A percentile compares a stretch with the other conserved stretches of the same genome.
phyloP scores from a whole-genome alignment of 2,329 filamentous ascomycete species.

The Aspergillus phoenicis region DNA sequence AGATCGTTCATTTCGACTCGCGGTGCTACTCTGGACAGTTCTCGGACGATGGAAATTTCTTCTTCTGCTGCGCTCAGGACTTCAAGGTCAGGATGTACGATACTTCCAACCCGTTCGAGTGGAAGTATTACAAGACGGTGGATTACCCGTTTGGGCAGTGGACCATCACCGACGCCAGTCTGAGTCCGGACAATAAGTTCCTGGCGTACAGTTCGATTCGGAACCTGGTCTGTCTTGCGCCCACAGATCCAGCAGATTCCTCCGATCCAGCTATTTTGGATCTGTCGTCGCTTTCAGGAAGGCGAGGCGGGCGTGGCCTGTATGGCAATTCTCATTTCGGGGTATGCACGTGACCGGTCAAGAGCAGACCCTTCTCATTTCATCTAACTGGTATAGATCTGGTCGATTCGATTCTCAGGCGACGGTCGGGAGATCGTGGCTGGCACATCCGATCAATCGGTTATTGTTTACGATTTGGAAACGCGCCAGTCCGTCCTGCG shows the following conservation, averaged over 20 bases:
- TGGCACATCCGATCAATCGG: slow-evolving; percentile 75
- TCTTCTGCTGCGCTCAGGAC: slow-evolving; percentile 88
- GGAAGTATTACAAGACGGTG: slow-evolving; percentile 93
- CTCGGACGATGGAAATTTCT: slow-evolving; percentile 95
- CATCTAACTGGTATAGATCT: slow-evolving; percentile 59
- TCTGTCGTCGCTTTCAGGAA: slow-evolving; percentile 58
- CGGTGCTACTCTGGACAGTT: slow-evolving; percentile 96
- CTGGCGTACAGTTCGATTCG: slow-evolving; percentile 90
- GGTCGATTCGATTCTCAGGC: slow-evolving; percentile 88
- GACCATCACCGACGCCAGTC: slow-evolving; percentile 91
- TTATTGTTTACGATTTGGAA: slow-evolving; percentile 93
- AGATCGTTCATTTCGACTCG: slow-evolving; percentile 82
- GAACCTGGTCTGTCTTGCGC: slow-evolving; percentile 78
- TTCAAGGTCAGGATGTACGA: slow-evolving; percentile 97
- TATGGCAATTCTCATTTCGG: slow-evolving; percentile 46
- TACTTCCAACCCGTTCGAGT: slow-evolving; percentile 90
- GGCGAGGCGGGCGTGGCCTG: slow-evolving; percentile 40
- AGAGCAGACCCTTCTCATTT: neutral
- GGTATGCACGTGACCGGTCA: slow-evolving; percentile 34
- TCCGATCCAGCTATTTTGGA: slow-evolving; percentile 81
- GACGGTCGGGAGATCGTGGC: slow-evolving; percentile 90
- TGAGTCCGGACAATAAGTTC: slow-evolving; percentile 89
- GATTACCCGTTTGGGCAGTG: slow-evolving; percentile 84
- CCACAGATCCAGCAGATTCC: slow-evolving; percentile 79
- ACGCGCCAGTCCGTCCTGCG: slow-evolving; percentile 72